Evolutionary conservation across 139 green algal genomes (phyloP), one percentile per base, ranked within the genome.

Genomic region (Chlamydomonas sphaeroides): DNA sequence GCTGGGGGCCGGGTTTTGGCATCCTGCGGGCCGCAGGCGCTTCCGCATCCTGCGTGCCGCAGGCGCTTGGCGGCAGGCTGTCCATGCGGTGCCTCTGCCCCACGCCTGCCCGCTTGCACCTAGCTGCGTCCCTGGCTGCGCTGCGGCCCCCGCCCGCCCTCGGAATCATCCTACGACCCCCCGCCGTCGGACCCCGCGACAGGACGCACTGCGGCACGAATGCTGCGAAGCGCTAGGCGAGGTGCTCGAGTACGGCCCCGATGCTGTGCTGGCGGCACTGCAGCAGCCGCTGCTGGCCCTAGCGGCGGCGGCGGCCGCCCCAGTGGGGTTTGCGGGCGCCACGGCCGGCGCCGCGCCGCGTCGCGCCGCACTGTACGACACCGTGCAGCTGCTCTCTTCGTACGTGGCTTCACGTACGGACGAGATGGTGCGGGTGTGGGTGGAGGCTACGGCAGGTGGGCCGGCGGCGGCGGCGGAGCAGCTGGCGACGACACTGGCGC

Each of bases 161-260:
- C n/a, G n/a, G n/a, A n/a, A n/a, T n/a, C n/a, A n/a, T n/a, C n/a
- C n/a, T n/a, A n/a, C n/a, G n/a, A n/a, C n/a, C n/a, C n/a, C n/a
- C n/a, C n/a, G n/a, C n/a, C n/a, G n/a, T n/a, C 20, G 10, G 4
- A 61, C 18, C 53, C 4, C 4, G 15, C 20, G 1, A 18, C 32
- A 73, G 70, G 51, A 67, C 49, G 39, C 72, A 38, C 39, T 88
- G 6, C 38, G 26, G 2, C 61, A 30, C 7, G 84, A 68, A 21
- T 78, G 36, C 0, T 45, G 57, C 25, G 63, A 57, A 7, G 49
- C 82, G 33, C 70, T 85, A 41, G 8, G 32, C 20, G 78, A 85
- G 26, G 39, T 88, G 26, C 48, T 83, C 26, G 84, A 88, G 53
- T 84, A 79, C 70, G 84, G 69, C 17, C 78, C 84, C 5, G 78